Evolutionary conservation across 306 rosid genomes (phyloP).

Genomic region (Dryas octopetala): DNA sequence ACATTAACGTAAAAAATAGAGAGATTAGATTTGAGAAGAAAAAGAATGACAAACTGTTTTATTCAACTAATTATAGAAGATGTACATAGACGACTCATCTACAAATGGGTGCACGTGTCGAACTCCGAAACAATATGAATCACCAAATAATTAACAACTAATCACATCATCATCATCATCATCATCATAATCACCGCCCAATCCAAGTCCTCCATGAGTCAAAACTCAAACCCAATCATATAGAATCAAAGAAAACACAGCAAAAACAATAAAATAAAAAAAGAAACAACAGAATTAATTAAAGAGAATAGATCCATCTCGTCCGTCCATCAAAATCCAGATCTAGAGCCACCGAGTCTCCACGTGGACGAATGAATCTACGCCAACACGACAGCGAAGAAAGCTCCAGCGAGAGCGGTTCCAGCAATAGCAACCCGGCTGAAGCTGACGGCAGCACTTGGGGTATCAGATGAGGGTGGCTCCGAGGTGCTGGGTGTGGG

Average conservation of each 20-base stretch:
- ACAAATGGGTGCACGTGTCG: conserved; percentile 51
- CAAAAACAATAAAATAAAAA: background rate
- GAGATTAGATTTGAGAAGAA: background rate
- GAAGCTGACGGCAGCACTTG: no score
- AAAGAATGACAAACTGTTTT: conserved; percentile 67
- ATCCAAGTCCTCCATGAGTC: conserved; percentile 14
- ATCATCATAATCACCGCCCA: conserved; percentile 18
- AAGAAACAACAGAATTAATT: conserved; percentile 14
- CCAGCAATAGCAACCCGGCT: conserved; percentile 49
- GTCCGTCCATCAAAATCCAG: conserved; percentile 43
- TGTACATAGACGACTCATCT: conserved; percentile 71
- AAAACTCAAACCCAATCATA: conserved; percentile 29
- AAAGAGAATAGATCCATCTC: conserved; percentile 48
- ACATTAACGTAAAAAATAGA: background rate
- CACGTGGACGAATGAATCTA: conserved; percentile 41
- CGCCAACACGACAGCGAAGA: conserved; percentile 64
- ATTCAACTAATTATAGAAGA: conserved; percentile 48
- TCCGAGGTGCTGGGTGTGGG: conserved; percentile 17
- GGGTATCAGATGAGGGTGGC: background rate
- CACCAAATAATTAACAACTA: conserved; percentile 23
- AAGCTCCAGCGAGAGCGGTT: conserved; percentile 59
- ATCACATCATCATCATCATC: conserved; percentile 24
- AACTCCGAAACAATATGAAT: conserved; percentile 52
- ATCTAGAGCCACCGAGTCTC: conserved; percentile 32
- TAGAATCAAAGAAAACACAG: conserved; percentile 39